Evolutionary conservation across 2,329 filamentous ascomycete genomes (phyloP).

Genomic region (Claviceps africana): DNA sequence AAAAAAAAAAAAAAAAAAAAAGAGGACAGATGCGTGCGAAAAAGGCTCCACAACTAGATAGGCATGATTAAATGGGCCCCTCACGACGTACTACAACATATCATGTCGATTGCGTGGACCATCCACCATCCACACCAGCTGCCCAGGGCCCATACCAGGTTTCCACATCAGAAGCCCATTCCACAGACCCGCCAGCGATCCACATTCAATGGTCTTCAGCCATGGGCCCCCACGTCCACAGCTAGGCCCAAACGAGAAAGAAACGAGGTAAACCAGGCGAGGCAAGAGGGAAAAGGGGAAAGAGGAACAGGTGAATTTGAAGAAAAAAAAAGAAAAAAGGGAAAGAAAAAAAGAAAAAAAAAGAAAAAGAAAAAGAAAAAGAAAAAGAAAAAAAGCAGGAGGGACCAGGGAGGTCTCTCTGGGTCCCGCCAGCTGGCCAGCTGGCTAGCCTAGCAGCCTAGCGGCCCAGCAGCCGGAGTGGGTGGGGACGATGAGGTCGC

Average conservation of each 20-base stretch:
- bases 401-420: conserved; percentile 2
- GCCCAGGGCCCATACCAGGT: not conserved
- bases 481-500: conserved; percentile 7
- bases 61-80: no score
- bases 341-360: not conserved
- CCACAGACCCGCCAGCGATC: not conserved
- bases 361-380: not conserved
- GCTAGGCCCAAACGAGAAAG: no score
- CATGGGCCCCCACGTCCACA: no score
- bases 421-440: conserved; percentile 10
- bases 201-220: not conserved
- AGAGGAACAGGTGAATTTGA: no score
- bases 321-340: no score
- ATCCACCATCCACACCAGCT: not conserved
- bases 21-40: not conserved
- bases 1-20: no score
- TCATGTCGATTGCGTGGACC: not conserved
- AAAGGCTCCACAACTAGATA: no score
- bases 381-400: conserved; percentile 7
- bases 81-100: not conserved
- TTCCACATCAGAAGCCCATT: not conserved
- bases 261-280: no score
- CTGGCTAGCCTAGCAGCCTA: no score
- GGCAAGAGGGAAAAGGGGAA: no score
- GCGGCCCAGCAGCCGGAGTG: conserved; percentile 20